Conservation (phyloP, 352 stramenopile genomes). For the Aphanomyces invadans region DNA sequence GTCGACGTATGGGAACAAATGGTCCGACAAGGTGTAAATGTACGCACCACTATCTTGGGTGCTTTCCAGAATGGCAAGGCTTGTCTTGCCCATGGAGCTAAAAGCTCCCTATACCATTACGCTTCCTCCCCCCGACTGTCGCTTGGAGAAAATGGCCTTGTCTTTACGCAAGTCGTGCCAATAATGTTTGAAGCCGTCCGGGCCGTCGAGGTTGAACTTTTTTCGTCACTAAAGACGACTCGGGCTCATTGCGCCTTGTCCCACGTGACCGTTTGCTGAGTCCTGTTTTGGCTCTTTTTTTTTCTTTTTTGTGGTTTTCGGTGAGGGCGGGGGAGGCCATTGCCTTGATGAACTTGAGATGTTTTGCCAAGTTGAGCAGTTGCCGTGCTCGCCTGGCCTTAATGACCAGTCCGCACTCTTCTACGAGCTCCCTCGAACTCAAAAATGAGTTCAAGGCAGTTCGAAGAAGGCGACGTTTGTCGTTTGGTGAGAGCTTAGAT, state of each 20-base stretch:
- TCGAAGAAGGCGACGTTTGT: background rate
- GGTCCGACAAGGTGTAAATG: background rate
- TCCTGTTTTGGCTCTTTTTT: background rate
- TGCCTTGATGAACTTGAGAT: background rate
- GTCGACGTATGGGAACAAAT: background rate
- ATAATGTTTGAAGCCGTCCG: conserved; percentile 31
- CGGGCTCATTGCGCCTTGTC: background rate
- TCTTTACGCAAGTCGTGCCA: conserved; percentile 25
- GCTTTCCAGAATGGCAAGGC: background rate
- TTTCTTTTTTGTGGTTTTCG: background rate
- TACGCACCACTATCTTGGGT: background rate
- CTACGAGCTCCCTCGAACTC: background rate
- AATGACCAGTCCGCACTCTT: background rate
- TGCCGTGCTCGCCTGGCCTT: background rate
- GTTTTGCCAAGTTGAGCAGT: background rate
- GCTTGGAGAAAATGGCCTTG: background rate
- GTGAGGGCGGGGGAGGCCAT: background rate
- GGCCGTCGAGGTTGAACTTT: conserved; percentile 38
- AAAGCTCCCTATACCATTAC: background rate
- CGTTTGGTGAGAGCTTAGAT: background rate
- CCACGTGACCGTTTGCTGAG: background rate
- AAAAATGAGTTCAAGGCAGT: background rate
- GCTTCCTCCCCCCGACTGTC: background rate
- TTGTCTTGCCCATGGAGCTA: background rate
- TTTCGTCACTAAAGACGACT: conserved; percentile 39